phyloP scores from a whole-genome alignment of 108 stramenopile genomes.

The Discostella stelligeroides region DNA sequence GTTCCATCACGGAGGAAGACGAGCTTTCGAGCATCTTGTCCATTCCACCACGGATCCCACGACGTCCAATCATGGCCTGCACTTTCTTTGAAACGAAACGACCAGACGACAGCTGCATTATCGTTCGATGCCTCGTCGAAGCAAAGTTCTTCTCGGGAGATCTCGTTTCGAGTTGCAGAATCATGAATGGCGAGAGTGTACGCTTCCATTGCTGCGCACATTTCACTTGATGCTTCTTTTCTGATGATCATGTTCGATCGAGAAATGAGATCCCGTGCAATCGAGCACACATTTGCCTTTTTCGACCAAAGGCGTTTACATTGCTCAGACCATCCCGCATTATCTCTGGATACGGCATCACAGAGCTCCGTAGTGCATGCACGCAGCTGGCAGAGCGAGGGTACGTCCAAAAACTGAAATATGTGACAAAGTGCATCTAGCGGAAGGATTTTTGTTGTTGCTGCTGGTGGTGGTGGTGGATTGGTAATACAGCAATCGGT shows the following conservation, averaged over 20 bases:
- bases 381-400: conserved; percentile 15
- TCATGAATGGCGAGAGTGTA: conserved; percentile 55
- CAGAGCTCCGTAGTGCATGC: conserved; percentile 30
- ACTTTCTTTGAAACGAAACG: conserved; percentile 78
- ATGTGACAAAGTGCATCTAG: conserved; percentile 26
- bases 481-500: background rate
- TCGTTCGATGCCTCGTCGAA: conserved; percentile 50
- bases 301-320: conserved; percentile 59
- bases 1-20: conserved; percentile 75
- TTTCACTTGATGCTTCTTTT: background rate
- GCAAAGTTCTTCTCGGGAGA: conserved; percentile 58
- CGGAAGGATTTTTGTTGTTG: conserved; percentile 15
- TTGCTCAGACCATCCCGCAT: conserved; percentile 67
- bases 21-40: conserved; percentile 61
- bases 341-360: conserved; percentile 37
- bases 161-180: conserved; percentile 48
- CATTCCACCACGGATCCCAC: conserved; percentile 69
- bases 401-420: conserved; percentile 33
- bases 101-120: conserved; percentile 60
- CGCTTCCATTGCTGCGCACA: conserved; percentile 49
- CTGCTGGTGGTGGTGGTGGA: background rate
- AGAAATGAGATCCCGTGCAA: conserved; percentile 34
- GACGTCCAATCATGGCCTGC: conserved; percentile 80
- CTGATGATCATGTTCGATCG: background rate
- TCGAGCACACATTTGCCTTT: conserved; percentile 59